Evolutionary conservation across 306 rosid species (phyloP).

Genomic region (Lithocarpus polystachyus): DNA sequence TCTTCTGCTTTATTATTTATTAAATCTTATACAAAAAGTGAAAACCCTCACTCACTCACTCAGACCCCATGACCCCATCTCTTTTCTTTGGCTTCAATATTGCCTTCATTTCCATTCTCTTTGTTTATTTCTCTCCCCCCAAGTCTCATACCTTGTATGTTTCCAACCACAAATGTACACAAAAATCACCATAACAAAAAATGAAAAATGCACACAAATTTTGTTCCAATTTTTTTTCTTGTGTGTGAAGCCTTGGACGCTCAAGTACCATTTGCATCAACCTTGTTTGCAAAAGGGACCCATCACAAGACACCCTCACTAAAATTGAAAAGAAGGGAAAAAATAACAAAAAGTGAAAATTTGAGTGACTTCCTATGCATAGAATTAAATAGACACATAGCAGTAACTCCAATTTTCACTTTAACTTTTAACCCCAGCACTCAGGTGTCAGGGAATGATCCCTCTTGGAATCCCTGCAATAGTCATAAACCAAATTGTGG

Average conservation of each 20-base stretch:
- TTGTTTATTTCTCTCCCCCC: constrained; percentile 9
- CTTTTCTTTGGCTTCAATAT: background rate
- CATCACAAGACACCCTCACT: constrained; percentile 31
- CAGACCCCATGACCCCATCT: constrained; percentile 4
- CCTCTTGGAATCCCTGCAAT: constrained; percentile 73
- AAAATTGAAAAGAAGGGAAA: background rate
- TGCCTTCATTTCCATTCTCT: background rate
- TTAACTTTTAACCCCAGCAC: constrained; percentile 44
- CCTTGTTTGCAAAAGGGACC: constrained; percentile 25
- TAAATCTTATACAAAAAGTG: background rate
- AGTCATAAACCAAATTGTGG: constrained; percentile 74
- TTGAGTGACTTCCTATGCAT: constrained; percentile 2
- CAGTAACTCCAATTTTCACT: background rate
- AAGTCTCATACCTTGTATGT: background rate
- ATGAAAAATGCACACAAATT: constrained; percentile 11
- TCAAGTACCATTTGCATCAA: constrained; percentile 22
- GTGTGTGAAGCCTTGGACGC: constrained; percentile 36
- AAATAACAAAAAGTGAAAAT: constrained; percentile 16
- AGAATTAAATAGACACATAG: background rate
- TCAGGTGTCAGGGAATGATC: constrained; percentile 88
- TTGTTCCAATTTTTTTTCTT: constrained; percentile 27
- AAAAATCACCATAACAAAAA: constrained; percentile 7
- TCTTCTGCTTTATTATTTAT: constrained; percentile 19
- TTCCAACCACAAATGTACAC: constrained; percentile 2
- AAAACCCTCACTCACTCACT: background rate